Conservation (phyloP, 257 asterid species). For the Plantago major region DNA sequence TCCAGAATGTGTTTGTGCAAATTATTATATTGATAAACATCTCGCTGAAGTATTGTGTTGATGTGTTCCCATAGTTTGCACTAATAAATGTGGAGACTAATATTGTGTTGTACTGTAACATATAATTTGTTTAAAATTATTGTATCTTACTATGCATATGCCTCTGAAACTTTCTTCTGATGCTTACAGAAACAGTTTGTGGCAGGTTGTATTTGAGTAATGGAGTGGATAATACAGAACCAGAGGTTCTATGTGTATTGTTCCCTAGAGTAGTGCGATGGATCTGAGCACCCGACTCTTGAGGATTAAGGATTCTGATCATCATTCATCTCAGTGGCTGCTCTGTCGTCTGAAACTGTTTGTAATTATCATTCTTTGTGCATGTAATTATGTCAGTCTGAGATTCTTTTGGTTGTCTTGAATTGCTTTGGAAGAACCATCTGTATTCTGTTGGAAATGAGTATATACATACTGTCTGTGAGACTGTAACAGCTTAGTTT, state of each 20-base stretch:
- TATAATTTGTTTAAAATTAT: neutral
- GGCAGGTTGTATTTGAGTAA: conserved; percentile 42
- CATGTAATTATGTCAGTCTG: neutral
- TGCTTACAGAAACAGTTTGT: conserved; percentile 15
- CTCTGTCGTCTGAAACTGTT: conserved; percentile 24
- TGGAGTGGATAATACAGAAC: conserved; percentile 27
- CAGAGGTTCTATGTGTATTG: conserved; percentile 18
- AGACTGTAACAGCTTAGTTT: neutral
- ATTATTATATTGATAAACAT: too few relatives aligned
- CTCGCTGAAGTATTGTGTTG: too few relatives aligned
- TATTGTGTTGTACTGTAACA: too few relatives aligned
- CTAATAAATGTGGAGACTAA: too few relatives aligned
- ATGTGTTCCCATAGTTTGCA: too few relatives aligned
- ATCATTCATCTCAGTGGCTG: conserved; percentile 19
- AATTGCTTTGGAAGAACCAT: conserved; percentile 8
- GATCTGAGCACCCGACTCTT: conserved; percentile 15
- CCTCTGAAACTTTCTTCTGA: conserved; percentile 2
- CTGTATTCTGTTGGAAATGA: neutral
- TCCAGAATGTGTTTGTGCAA: too few relatives aligned
- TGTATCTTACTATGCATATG: neutral
- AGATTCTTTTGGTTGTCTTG: neutral
- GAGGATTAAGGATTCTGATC: conserved; percentile 16
- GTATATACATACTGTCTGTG: neutral
- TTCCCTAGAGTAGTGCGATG: conserved; percentile 25
- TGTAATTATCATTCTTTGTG: conserved; percentile 28